Evolutionary conservation across 1,139 yeast species (phyloP).

Genomic region (Nadsonia commutata): DNA sequence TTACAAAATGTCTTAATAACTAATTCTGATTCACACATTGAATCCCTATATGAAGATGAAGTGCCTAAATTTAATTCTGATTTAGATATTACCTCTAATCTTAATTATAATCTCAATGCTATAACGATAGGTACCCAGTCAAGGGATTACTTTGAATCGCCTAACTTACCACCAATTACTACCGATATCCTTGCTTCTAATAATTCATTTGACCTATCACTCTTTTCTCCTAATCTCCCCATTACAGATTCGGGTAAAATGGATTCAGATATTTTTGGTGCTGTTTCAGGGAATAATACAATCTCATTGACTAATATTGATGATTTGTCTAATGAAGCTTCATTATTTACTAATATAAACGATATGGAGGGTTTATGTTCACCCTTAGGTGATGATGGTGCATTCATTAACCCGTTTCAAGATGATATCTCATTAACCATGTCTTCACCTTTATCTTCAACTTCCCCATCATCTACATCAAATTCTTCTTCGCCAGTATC

Average conservation of each 20-base stretch:
- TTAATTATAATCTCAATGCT: too few species aligned
- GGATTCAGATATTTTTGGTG: not conserved
- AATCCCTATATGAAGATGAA: too few species aligned
- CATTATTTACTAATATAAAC: not conserved
- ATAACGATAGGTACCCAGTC: too few species aligned
- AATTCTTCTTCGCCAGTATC: not conserved
- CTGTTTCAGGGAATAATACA: not conserved
- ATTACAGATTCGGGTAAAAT: not conserved
- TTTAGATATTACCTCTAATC: too few species aligned
- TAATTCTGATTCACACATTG: too few species aligned
- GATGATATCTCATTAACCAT: not conserved
- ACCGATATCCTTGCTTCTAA: too few species aligned
- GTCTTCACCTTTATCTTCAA: not conserved
- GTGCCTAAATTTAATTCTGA: too few species aligned
- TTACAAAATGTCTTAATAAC: too few species aligned
- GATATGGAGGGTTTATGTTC: not conserved
- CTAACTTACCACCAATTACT: not conserved
- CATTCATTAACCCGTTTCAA: not conserved
- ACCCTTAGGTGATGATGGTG: not conserved
- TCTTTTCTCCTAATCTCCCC: not conserved
- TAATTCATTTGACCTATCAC: not conserved
- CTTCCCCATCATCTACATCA: not conserved
- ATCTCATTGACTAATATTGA: not conserved
- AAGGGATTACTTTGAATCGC: not conserved
- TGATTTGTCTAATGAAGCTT: not conserved